A percentile compares a stretch with the other conserved stretches of the same genome.
Evolutionary conservation across 768 basidiomycete species (phyloP).

Genomic region (Tulasnella sp.): DNA sequence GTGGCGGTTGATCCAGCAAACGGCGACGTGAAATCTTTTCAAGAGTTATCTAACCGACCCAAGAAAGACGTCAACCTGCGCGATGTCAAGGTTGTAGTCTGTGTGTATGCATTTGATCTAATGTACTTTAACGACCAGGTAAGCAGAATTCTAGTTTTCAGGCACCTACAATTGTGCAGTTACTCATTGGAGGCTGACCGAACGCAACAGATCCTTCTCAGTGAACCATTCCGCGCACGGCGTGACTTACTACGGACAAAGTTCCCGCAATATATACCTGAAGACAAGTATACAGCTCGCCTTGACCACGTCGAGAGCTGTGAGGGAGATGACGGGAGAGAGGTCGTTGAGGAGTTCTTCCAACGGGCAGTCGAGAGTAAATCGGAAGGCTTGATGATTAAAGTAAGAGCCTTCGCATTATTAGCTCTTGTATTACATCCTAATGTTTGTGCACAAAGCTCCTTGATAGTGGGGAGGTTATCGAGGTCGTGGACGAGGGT

Average conservation of each 20-base stretch:
- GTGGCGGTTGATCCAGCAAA: slow-evolving; percentile 74
- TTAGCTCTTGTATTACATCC: slow-evolving; percentile 5
- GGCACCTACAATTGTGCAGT: slow-evolving; percentile 10
- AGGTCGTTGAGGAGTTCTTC: slow-evolving; percentile 76
- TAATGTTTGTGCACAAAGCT: slow-evolving; percentile 51
- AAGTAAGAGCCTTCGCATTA: slow-evolving; percentile 50
- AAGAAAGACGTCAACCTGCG: slow-evolving; percentile 77
- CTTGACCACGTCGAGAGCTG: slow-evolving; percentile 76
- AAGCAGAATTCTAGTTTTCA: slow-evolving; percentile 40
- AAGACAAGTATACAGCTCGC: slow-evolving; percentile 55
- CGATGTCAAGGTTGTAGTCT: slow-evolving; percentile 76
- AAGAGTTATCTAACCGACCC: slow-evolving; percentile 82
- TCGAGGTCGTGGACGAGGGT: slow-evolving; percentile 43
- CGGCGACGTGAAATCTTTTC: slow-evolving; percentile 74
- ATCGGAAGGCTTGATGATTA: slow-evolving; percentile 94
- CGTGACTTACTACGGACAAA: slow-evolving; percentile 62
- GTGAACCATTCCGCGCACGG: slow-evolving; percentile 69
- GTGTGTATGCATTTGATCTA: slow-evolving; percentile 86
- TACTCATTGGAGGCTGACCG: neutral
- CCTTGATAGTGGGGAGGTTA: slow-evolving; percentile 58
- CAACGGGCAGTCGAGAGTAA: slow-evolving; percentile 70
- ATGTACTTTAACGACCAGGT: slow-evolving; percentile 85
- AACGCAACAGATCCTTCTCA: slow-evolving; percentile 63
- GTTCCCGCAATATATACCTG: slow-evolving; percentile 60
- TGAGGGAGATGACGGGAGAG: slow-evolving; percentile 63